A percentile compares a stretch with the other conserved stretches of the same genome.
phyloP scores from a whole-genome alignment of 2,329 filamentous ascomycete species.

The Aspergillus quadricinctus region DNA sequence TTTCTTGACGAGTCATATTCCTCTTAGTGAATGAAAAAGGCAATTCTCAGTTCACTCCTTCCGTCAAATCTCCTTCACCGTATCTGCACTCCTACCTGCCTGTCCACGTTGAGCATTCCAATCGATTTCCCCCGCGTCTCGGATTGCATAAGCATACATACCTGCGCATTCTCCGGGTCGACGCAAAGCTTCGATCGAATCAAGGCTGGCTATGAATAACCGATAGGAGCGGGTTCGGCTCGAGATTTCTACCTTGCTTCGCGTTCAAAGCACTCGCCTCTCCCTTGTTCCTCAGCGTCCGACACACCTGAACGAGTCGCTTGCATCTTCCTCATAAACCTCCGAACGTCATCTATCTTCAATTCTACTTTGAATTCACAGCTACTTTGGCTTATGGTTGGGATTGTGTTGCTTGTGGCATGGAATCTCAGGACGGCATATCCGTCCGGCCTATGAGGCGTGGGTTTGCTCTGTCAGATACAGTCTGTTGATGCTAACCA shows the following conservation, averaged over 20 bases:
- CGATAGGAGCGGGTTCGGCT: slow-evolving; percentile 9
- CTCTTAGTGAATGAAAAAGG: neutral
- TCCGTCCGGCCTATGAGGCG: slow-evolving; percentile 63
- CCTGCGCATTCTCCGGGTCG: slow-evolving; percentile 29
- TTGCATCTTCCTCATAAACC: neutral
- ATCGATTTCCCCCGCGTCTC: slow-evolving; percentile 20
- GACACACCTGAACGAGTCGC: neutral
- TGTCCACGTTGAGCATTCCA: slow-evolving; percentile 27
- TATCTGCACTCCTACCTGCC: neutral
- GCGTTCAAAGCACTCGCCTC: neutral
- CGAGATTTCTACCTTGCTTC: slow-evolving; percentile 12
- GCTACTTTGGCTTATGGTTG: slow-evolving; percentile 27
- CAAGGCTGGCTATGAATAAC: slow-evolving; percentile 13
- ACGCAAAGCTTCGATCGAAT: slow-evolving; percentile 19
- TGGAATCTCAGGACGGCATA: slow-evolving; percentile 49
- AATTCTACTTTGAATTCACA: neutral
- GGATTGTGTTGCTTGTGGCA: slow-evolving; percentile 26
- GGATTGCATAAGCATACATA: slow-evolving; percentile 22
- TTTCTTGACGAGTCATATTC: slow-evolving; percentile 4
- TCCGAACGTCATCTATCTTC: neutral
- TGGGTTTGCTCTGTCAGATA: slow-evolving; percentile 42
- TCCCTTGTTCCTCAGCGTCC: slow-evolving; percentile 8
- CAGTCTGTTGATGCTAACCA: slow-evolving; percentile 12
- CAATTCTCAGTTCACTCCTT: slow-evolving; percentile 12
- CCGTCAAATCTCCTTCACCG: slow-evolving; percentile 6